Conservation (phyloP, 2,329 filamentous ascomycete genomes). For the Akanthomyces muscarius region DNA sequence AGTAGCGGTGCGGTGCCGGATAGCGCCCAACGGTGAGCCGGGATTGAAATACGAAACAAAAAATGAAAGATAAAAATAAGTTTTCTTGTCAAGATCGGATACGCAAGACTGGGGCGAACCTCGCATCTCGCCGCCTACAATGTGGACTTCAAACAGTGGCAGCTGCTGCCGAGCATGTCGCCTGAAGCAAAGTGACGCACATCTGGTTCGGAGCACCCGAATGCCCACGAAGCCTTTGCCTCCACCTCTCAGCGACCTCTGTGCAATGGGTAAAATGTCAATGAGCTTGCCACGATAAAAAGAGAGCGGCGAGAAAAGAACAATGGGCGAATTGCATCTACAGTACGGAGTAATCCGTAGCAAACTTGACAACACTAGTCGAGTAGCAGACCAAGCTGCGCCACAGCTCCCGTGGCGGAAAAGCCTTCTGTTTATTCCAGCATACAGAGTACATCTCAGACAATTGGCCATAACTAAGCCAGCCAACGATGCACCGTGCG, state of each 20-base stretch:
- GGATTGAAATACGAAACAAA: neutral
- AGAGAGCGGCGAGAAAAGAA: neutral
- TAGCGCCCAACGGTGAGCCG: neutral
- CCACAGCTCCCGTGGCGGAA: too few relatives aligned
- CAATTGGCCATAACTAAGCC: neutral
- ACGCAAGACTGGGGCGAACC: neutral
- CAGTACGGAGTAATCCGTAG: too few relatives aligned
- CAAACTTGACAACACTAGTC: too few relatives aligned
- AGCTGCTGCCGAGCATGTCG: neutral
- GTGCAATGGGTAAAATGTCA: neutral
- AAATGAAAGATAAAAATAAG: neutral
- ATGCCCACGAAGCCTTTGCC: neutral
- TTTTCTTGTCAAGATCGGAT: neutral
- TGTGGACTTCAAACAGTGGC: neutral
- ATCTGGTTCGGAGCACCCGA: neutral
- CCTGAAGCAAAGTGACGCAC: neutral
- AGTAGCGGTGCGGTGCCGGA: conserved; percentile 2
- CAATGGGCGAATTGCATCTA: too few relatives aligned
- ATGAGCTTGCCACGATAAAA: neutral
- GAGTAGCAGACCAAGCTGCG: too few relatives aligned
- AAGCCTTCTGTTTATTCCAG: neutral
- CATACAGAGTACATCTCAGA: neutral
- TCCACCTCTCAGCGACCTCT: neutral
- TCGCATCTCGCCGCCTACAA: neutral
- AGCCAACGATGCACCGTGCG: neutral